A percentile compares a stretch with the other conserved stretches of the same genome.
These are phyloP conservation scores for Solanum pinnatisectum DNA, from an alignment of 257 asterid species.

Conservation along the genomic window DNA sequence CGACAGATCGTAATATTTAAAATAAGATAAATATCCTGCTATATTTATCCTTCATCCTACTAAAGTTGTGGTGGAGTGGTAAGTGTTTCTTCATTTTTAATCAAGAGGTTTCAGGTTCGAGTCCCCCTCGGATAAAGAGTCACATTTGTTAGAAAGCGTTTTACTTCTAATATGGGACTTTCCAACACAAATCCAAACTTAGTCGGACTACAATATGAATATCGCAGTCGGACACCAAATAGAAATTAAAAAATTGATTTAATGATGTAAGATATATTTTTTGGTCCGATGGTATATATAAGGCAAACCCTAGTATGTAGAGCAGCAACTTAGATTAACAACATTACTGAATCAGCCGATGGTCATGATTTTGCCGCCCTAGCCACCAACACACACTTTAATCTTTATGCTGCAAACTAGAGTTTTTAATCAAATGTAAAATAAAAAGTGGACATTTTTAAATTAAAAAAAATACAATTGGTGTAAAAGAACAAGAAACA, in stretches of 20 bases:
- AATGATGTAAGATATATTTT: not conserved
- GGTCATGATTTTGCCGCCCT: not conserved
- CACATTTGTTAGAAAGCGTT: no score
- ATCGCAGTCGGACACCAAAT: no score
- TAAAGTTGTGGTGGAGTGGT: no score
- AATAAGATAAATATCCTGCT: not conserved
- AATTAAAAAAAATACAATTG: not conserved
- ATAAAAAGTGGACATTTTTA: not conserved
- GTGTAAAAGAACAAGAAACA: not conserved
- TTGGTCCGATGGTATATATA: not conserved
- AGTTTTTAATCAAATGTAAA: not conserved
- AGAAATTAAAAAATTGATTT: no score
- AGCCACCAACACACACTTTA: not conserved
- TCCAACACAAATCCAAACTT: no score
- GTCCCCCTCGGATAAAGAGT: fast-evolving
- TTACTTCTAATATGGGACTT: no score
- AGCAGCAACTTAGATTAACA: not conserved
- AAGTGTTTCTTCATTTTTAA: no score
- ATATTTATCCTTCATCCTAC: no score
- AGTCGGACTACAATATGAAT: no score
- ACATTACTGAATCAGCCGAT: not conserved
- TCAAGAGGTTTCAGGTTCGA: no score
- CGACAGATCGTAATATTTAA: no score
- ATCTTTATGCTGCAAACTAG: not conserved
- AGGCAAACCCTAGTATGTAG: not conserved